Evolutionary conservation across 2,329 filamentous ascomycete species (phyloP), one percentile per base, ranked within the genome.

Genomic region (Ophiocordyceps sinensis): DNA sequence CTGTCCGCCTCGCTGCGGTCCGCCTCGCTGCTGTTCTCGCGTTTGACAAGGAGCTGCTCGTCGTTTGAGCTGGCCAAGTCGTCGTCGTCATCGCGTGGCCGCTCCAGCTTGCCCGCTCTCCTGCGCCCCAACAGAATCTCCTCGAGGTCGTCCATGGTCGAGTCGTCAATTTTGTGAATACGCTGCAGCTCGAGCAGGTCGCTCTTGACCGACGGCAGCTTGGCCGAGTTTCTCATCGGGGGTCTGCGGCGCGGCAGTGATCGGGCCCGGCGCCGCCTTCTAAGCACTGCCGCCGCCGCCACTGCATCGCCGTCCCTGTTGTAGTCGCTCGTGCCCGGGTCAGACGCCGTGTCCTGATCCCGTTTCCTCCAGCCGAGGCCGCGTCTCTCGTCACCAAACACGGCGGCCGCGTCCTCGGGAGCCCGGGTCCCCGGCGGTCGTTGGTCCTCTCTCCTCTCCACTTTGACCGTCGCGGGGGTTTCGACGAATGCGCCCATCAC

Each of bases 81-180:
- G 14, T 9, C 8, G 14, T 34, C 15, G 7, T 15, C 32, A 5
- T 14, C n/a, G n/a, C n/a, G 8, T 3, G 17, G 32, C 32, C 5
- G 13, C 8, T n/a, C 14, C n/a, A 15, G 13, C 32, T 15, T 34
- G 3, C 4, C n/a, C 53, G 37, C 44, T 50, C 53, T 46, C 43
- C 59, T 61, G 39, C 57, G 58, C n/a, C 59, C 60, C 28, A 55
- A 53, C 23, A 75, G 51, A 32, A 76, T 57, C 26, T 70, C 67
- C 43, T 71, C 71, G 28, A 77, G 59, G 45, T 77, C 70, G 38
- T 77, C 73, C n/a, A 76, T 54, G 0, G 73, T 77, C 1, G 71
- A 74, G 49, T 77, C 74, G 15, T 77, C 73, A 23, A 76, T 67
- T 41, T 75, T 64, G 49, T 75, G 66, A 36, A 57, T 59, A 14